A percentile compares a stretch with the other conserved stretches of the same genome.
These are phyloP conservation scores for Dioscorea dumetorum DNA, from an alignment of 106 monocot species.

Conservation along the genomic window DNA sequence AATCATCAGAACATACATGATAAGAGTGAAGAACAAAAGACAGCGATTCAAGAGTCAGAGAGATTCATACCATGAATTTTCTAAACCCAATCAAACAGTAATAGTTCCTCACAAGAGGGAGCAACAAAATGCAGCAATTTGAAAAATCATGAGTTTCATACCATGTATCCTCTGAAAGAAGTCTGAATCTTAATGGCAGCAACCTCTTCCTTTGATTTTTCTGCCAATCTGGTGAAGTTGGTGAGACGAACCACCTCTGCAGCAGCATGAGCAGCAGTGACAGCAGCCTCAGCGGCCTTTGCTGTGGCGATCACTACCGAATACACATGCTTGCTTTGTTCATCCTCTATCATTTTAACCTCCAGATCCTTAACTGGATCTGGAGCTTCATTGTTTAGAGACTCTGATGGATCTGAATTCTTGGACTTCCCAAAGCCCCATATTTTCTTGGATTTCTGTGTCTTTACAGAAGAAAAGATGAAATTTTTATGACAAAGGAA, in stretches of 20 bases:
- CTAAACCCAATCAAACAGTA: too few species aligned
- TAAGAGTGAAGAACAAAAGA: too few species aligned
- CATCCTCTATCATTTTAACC: slow-evolving; percentile 23
- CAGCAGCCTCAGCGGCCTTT: slow-evolving; percentile 22
- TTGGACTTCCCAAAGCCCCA: slow-evolving; percentile 20
- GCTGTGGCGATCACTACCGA: slow-evolving; percentile 19
- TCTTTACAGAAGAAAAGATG: slow-evolving; percentile 8
- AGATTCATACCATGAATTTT: too few species aligned
- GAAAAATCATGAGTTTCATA: slow-evolving; percentile 11
- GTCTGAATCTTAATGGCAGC: slow-evolving; percentile 71
- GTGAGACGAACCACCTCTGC: slow-evolving; percentile 32
- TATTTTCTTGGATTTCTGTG: slow-evolving; percentile 24
- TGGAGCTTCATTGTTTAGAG: neutral
- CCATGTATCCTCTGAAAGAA: slow-evolving; percentile 67
- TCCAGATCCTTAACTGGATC: slow-evolving; percentile 12
- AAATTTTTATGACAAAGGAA: slow-evolving; percentile 3
- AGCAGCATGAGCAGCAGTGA: slow-evolving; percentile 20
- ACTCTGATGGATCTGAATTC: slow-evolving; percentile 20
- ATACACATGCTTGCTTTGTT: slow-evolving; percentile 24
- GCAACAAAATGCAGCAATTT: neutral
- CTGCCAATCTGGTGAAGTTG: slow-evolving; percentile 5
- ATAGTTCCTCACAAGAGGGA: too few species aligned
- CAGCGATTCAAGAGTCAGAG: too few species aligned
- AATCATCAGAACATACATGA: too few species aligned
- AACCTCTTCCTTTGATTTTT: slow-evolving; percentile 42